A percentile compares a stretch with the other conserved stretches of the same genome.
These are phyloP conservation scores for Lagenaria siceraria DNA, from an alignment of 306 rosid species.

Conservation along the genomic window DNA sequence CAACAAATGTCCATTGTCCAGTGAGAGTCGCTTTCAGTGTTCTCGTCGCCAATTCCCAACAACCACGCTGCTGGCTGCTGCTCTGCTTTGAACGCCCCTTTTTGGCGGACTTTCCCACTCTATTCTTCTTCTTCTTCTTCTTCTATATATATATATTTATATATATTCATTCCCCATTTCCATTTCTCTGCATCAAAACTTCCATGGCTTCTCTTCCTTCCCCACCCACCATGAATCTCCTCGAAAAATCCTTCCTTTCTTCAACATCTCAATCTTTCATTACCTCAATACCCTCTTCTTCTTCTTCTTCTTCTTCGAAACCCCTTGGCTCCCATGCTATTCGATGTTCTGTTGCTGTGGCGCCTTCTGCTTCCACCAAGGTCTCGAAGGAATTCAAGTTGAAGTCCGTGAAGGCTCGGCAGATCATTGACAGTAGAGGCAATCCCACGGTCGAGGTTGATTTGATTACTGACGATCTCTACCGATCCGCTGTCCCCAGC, in stretches of 20 bases:
- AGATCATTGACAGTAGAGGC: constrained; percentile 93
- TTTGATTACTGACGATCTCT: constrained; percentile 64
- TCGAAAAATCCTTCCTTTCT: constrained; percentile 27
- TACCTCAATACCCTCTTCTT: constrained; percentile 11
- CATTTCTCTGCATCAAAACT: neutral
- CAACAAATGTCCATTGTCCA: no score
- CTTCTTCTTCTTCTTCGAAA: neutral
- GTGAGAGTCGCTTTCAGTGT: neutral
- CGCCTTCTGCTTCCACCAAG: constrained; percentile 20
- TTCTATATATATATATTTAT: no score
- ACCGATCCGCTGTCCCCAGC: constrained; percentile 93
- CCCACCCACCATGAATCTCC: constrained; percentile 32
- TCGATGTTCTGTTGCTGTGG: constrained; percentile 35
- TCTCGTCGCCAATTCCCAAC: neutral
- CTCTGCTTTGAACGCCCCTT: constrained; percentile 42
- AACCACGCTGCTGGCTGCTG: neutral
- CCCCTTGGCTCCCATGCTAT: constrained; percentile 15
- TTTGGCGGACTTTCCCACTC: constrained; percentile 50
- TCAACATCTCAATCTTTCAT: constrained; percentile 14
- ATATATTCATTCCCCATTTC: neutral
- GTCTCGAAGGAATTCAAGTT: constrained; percentile 29
- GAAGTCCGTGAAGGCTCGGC: constrained; percentile 79
- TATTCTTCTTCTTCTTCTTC: neutral
- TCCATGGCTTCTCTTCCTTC: constrained; percentile 41
- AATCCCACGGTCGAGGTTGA: constrained; percentile 98